Base-by-base conservation (phyloP, 2,329 filamentous ascomycete genomes). In the Neofusicoccum sp. region DNA sequence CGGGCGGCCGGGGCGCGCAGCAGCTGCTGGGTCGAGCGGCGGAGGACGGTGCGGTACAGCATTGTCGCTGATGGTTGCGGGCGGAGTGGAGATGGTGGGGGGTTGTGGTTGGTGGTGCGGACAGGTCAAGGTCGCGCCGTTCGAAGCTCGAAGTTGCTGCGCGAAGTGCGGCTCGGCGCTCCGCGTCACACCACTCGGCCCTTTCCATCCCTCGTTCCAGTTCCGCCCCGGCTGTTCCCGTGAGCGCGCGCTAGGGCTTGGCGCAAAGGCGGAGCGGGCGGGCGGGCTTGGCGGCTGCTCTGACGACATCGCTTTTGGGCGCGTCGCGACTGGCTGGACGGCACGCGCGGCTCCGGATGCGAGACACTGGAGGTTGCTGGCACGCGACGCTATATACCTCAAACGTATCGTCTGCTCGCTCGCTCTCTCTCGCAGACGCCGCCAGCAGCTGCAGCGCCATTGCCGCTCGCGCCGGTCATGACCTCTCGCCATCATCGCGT, bases 1-100 rank as follows among this genome's bases (percentile, higher is more conserved):
- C 75, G 77, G 84, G 85, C 69, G 84, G 80, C 67, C 80, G 76
- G 68, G 85, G 77, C 77, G 87, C 66, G 63, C 72, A 57, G 49
- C 30, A 45, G 88, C 51, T 40, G 38, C 80, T 86, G 85, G 66
- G 84, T 79, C 41, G 71, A 63, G 69, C 73, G 72, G 64, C 67
- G 64, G 60, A 72, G 58, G 54, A 65, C 60, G 63, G 72, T 70
- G 57, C 69, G 70, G 66, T 69, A 67, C 65, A 73, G 65, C 73
- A 76, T 75, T 58, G 65, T 67, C 63, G 67, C 63, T 24, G 57
- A 56, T 61, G 44, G 40, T 34, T 34, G 40, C 24, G 47, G 47
- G 62, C 61, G 53, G 65, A 62, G 66, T 64, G 64, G 67, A 67
- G 67, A 68, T 67, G 66, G 64, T 64, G 54, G 34, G 38, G 57